A percentile compares a stretch with the other conserved stretches of the same genome.
Evolutionary conservation across 768 basidiomycete species (phyloP).

Genomic region (Dentipellis sp.): DNA sequence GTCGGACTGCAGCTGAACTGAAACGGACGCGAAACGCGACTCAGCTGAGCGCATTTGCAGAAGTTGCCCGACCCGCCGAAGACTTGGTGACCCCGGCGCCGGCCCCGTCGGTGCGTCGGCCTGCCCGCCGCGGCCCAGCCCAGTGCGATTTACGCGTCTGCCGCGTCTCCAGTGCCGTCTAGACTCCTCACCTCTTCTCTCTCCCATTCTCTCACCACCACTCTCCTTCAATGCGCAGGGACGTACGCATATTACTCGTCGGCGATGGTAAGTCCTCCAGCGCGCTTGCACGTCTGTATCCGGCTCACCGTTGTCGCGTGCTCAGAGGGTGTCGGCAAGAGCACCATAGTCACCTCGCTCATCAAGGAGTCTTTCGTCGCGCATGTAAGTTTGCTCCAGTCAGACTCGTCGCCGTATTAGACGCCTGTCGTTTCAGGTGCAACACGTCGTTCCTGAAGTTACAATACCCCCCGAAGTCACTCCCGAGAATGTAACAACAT

Average conservation of each 20-base stretch:
- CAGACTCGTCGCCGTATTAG: slow-evolving; percentile 1
- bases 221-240: slow-evolving; percentile 58
- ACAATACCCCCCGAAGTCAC: slow-evolving; percentile 97
- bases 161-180: no score
- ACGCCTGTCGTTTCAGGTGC: slow-evolving; percentile 48
- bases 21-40: no score
- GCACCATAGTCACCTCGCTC: slow-evolving; percentile 91
- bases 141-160: no score
- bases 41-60: no score
- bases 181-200: neutral
- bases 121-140: no score
- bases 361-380: slow-evolving; percentile 94
- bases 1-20: neutral
- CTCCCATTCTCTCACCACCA: neutral
- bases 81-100: neutral
- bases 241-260: slow-evolving; percentile 90
- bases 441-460: slow-evolving; percentile 92
- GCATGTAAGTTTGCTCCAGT: slow-evolving; percentile 44
- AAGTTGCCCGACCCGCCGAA: no score
- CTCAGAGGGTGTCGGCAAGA: slow-evolving; percentile 94
- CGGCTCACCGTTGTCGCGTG: slow-evolving; percentile 10
- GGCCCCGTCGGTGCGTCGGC: neutral
- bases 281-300: neutral
- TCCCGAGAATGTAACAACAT: slow-evolving; percentile 95
- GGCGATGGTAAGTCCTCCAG: slow-evolving; percentile 66